phyloP scores from a whole-genome alignment of 768 basidiomycete species.

The Pleurotus eryngii region DNA sequence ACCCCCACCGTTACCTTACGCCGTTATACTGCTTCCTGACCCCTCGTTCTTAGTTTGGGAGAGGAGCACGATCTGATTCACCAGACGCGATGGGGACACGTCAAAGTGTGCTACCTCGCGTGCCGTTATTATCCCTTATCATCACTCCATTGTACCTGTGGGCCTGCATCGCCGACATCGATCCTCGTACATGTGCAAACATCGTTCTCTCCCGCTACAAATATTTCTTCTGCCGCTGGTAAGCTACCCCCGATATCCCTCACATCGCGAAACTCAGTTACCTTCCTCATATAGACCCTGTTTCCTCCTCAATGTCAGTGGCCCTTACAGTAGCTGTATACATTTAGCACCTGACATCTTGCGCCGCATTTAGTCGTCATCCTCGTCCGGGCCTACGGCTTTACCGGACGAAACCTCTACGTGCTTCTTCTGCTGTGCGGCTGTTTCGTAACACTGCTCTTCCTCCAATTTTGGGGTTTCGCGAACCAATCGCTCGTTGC shows the following conservation, averaged over 20 bases:
- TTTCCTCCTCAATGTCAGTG: conserved; percentile 5
- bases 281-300: not conserved
- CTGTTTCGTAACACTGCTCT: conserved; percentile 14
- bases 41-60: not conserved
- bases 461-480: conserved; percentile 20
- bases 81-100: conserved; percentile 16
- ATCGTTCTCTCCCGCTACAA: conserved; percentile 18
- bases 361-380: conserved; percentile 19
- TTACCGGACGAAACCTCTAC: conserved; percentile 18
- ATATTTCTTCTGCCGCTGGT: conserved; percentile 22
- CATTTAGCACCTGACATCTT: not conserved
- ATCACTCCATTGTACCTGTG: conserved; percentile 21
- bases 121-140: conserved; percentile 27
- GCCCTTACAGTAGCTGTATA: not conserved
- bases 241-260: not conserved
- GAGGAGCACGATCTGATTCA: conserved; percentile 15
- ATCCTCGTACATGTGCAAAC: conserved; percentile 12
- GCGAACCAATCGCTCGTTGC: conserved; percentile 10
- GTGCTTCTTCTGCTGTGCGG: conserved; percentile 11
- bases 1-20: not conserved
- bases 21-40: not conserved
- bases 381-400: conserved; percentile 24
- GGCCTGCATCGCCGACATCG: conserved; percentile 20
- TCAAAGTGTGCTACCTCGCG: conserved; percentile 19
- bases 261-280: not conserved